Evolutionary conservation across 345 rosid genomes (phyloP).

Genomic region (Erodium maritimum): DNA sequence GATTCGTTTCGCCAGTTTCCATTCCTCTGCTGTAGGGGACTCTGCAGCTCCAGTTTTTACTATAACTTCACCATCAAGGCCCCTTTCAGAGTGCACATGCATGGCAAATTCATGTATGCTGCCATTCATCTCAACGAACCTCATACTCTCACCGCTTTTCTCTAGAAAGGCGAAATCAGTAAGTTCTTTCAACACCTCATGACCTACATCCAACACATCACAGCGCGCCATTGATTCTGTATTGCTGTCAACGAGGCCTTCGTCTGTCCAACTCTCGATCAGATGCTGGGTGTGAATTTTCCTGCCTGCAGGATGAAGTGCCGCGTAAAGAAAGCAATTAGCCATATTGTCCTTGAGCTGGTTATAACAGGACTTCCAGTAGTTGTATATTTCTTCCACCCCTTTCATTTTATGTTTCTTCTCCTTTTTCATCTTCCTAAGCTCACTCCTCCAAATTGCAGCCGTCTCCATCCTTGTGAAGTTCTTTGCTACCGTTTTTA

Average conservation of each 20-base stretch:
- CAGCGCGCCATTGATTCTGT: neutral
- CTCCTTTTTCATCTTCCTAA: constrained; percentile 9
- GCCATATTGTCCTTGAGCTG: constrained; percentile 9
- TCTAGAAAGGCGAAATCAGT: constrained; percentile 13
- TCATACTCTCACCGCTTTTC: constrained; percentile 2
- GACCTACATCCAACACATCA: constrained; percentile 8
- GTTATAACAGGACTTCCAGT: constrained; percentile 15
- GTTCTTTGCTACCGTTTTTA: constrained; percentile 9
- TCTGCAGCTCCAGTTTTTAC: neutral
- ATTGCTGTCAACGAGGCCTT: constrained; percentile 6
- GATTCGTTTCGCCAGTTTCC: constrained; percentile 6
- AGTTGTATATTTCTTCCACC: constrained; percentile 6
- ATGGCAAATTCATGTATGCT: constrained; percentile 11
- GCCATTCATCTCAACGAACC: constrained; percentile 10
- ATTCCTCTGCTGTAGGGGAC: neutral
- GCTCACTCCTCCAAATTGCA: constrained; percentile 7
- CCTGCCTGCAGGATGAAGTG: constrained; percentile 12
- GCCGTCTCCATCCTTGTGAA: constrained; percentile 11
- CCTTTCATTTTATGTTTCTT: constrained; percentile 9
- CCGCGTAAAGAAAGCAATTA: constrained; percentile 14
- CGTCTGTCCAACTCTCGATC: constrained; percentile 13
- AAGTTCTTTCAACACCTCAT: constrained; percentile 4
- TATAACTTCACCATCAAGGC: constrained; percentile 3
- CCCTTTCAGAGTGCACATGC: constrained; percentile 5
- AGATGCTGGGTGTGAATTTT: constrained; percentile 10